Conservation (phyloP, 2,329 filamentous ascomycete genomes). For the Triangularia setosa region DNA sequence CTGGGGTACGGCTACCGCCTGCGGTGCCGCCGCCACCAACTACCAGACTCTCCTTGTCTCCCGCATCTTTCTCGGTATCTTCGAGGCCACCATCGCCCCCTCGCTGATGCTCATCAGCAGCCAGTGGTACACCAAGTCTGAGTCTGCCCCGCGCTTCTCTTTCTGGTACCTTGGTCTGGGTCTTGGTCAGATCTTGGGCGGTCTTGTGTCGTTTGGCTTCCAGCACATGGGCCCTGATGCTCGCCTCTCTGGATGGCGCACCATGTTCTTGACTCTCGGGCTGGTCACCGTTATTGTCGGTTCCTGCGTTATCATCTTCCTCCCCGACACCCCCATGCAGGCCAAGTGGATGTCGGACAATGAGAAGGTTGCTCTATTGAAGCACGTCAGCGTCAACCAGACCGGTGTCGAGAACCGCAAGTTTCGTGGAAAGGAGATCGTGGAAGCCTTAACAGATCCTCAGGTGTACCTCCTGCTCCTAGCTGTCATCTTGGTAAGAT, state of each 20-base stretch:
- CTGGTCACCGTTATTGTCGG: conserved; percentile 43
- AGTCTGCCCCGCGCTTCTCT: conserved; percentile 56
- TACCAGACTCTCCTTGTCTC: conserved; percentile 52
- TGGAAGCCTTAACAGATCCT: conserved; percentile 49
- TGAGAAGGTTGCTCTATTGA: conserved; percentile 45
- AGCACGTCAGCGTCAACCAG: conserved; percentile 54
- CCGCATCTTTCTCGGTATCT: conserved; percentile 56
- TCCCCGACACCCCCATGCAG: conserved; percentile 48
- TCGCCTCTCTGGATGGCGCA: conserved; percentile 40
- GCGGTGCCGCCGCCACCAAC: conserved; percentile 49
- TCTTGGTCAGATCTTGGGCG: conserved; percentile 50
- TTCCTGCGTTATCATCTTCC: conserved; percentile 36
- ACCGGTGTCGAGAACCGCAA: conserved; percentile 53
- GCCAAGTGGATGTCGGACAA: conserved; percentile 37
- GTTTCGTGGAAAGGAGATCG: conserved; percentile 49
- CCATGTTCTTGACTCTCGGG: conserved; percentile 50
- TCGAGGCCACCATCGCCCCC: conserved; percentile 58
- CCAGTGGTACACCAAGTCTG: conserved; percentile 54
- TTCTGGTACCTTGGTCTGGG: conserved; percentile 61
- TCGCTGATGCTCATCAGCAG: conserved; percentile 58
- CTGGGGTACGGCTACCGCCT: conserved; percentile 56
- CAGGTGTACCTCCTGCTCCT: conserved; percentile 49
- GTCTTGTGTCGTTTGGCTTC: conserved; percentile 49
- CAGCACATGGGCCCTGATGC: conserved; percentile 41
- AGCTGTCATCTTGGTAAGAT: conserved; percentile 44